Evolutionary conservation across 129 eudicot species (phyloP).

Genomic region (Flaveria bidentis): DNA sequence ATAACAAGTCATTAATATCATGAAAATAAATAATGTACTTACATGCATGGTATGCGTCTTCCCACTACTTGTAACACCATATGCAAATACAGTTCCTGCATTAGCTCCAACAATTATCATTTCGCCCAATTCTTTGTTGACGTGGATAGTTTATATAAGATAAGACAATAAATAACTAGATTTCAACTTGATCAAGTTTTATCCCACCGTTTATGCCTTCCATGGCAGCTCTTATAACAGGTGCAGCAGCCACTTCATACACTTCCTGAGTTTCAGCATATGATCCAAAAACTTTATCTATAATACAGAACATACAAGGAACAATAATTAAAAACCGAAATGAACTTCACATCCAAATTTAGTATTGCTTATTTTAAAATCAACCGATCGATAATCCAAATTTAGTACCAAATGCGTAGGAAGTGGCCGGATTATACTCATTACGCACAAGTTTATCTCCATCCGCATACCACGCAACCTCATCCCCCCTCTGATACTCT

Average conservation of each 20-base stretch:
- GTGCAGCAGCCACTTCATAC: conserved; percentile 94
- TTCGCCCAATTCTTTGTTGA: background rate
- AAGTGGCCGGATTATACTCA: conserved; percentile 84
- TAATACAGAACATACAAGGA: conserved; percentile 16
- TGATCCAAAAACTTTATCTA: conserved; percentile 92
- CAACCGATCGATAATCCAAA: background rate
- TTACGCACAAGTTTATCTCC: conserved; percentile 82
- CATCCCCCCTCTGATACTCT: conserved; percentile 88
- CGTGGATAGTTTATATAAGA: background rate
- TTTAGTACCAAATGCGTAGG: conserved; percentile 82
- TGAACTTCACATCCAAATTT: conserved; percentile 12
- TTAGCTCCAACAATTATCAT: conserved; percentile 11
- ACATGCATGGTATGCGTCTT: conserved; percentile 99
- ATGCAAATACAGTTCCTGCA: conserved; percentile 98
- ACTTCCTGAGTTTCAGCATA: conserved; percentile 79
- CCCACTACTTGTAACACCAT: conserved; percentile 99
- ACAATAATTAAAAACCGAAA: background rate
- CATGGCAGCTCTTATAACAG: conserved; percentile 96
- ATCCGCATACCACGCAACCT: conserved; percentile 90
- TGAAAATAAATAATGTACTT: conserved; percentile 37
- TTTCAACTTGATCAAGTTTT: conserved; percentile 24
- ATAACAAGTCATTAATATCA: conserved; percentile 15
- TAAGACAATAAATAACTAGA: background rate
- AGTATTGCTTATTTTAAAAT: background rate
- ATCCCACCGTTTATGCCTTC: conserved; percentile 90